Percentiles rank a stretch among this genome's conserved stretches.
phyloP scores from a whole-genome alignment of 306 rosid species.

The Lithocarpus polystachyus region DNA sequence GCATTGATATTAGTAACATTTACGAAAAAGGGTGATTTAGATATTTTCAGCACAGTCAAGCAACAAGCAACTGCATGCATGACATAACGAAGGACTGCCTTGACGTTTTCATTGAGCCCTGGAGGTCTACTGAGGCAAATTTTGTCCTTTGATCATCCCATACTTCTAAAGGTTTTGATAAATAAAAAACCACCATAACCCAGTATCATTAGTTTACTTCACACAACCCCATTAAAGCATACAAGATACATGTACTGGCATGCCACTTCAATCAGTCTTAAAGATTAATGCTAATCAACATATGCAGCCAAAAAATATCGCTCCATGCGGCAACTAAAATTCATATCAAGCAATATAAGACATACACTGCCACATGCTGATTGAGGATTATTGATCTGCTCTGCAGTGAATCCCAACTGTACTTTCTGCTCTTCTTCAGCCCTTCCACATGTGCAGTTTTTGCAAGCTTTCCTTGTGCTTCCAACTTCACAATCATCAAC shows the following conservation, averaged over 20 bases:
- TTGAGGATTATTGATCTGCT: conserved; percentile 74
- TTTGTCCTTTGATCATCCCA: neutral
- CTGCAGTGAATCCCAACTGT: conserved; percentile 63
- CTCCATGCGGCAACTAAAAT: neutral
- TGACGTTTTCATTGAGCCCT: neutral
- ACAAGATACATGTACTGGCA: neutral
- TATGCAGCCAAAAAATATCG: neutral
- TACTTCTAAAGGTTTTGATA: neutral
- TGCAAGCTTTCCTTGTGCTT: conserved; percentile 92
- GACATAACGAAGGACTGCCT: neutral
- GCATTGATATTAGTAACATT: neutral
- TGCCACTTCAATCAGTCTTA: neutral
- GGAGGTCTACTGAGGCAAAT: neutral
- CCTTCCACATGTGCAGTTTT: conserved; percentile 86
- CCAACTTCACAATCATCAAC: conserved; percentile 83
- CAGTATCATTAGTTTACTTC: neutral
- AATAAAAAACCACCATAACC: neutral
- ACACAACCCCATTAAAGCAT: neutral
- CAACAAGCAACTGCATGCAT: neutral
- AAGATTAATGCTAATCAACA: neutral
- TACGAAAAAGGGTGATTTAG: neutral
- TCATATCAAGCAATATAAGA: conserved; percentile 4
- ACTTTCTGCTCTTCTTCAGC: conserved; percentile 88
- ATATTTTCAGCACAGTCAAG: neutral
- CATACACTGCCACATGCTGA: conserved; percentile 93